These are phyloP conservation scores for Cystobasidium onofrii DNA, from an alignment of 768 basidiomycete species.

Conservation along the genomic window DNA sequence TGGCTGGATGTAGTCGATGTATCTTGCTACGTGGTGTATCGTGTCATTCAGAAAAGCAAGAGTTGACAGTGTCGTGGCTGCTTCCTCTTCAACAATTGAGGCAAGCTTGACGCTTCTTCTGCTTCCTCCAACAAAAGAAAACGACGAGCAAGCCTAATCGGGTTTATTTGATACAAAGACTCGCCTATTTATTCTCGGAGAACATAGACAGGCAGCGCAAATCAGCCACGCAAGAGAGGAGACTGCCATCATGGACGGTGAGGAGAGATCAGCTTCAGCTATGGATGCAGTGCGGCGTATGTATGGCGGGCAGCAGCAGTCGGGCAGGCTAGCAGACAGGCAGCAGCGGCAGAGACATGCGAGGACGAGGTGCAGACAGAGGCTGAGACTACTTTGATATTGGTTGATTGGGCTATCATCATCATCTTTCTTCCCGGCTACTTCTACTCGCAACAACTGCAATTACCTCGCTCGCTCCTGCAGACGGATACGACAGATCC, in stretches of 20 bases:
- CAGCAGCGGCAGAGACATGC: constrained; percentile 21
- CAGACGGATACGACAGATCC: constrained; percentile 21
- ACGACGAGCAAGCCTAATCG: not conserved
- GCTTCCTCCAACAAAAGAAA: not conserved
- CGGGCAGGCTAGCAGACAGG: not conserved
- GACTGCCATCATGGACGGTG: constrained; percentile 28
- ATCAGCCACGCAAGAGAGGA: not conserved
- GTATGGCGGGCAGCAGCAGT: not conserved
- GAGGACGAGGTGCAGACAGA: not conserved
- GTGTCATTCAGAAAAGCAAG: not conserved
- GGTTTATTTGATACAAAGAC: not conserved
- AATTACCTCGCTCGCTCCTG: too few relatives aligned
- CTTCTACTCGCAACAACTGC: too few relatives aligned
- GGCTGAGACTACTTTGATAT: constrained; percentile 23
- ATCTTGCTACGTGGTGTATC: not conserved
- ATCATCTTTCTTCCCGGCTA: not conserved
- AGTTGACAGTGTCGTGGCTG: not conserved
- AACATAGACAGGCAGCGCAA: not conserved
- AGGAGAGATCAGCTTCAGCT: constrained; percentile 13
- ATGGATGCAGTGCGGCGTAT: not conserved
- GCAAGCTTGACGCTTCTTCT: not conserved
- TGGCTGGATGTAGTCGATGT: not conserved
- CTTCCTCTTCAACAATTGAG: not conserved
- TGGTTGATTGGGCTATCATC: constrained; percentile 1
- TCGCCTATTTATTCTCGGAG: not conserved